phyloP scores from a whole-genome alignment of 1,284 basidiomycete genomes.

The Pseudozyma tsukubaensis region DNA sequence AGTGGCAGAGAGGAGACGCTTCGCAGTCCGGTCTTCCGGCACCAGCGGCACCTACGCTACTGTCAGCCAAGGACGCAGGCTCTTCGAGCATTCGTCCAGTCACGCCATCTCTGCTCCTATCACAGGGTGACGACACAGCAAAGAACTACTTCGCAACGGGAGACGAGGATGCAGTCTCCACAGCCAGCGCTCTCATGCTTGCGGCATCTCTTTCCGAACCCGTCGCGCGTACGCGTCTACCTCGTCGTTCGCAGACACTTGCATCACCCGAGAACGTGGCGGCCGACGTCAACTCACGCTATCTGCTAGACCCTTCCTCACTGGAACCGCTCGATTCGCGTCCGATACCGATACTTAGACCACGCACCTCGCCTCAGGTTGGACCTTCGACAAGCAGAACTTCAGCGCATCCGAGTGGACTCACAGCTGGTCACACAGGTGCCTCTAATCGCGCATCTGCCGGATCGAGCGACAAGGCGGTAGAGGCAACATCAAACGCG shows the following conservation, averaged over 20 bases:
- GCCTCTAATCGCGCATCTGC: neutral
- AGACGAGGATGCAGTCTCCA: slow-evolving; percentile 7
- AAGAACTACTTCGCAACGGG: slow-evolving; percentile 15
- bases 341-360: slow-evolving; percentile 38
- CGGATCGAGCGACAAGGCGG: neutral
- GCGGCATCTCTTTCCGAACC: neutral
- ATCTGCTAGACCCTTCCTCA: slow-evolving; percentile 26
- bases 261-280: slow-evolving; percentile 43
- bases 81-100: slow-evolving; percentile 24
- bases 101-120: slow-evolving; percentile 38
- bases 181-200: slow-evolving; percentile 21
- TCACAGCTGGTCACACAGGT: slow-evolving; percentile 3
- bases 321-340: slow-evolving; percentile 43
- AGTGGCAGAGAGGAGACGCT: slow-evolving; percentile 4
- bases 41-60: slow-evolving; percentile 4
- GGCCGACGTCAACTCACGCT: slow-evolving; percentile 20
- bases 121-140: slow-evolving; percentile 13
- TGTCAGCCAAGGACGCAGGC: slow-evolving; percentile 6
- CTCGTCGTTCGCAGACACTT: slow-evolving; percentile 39
- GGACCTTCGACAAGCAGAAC: slow-evolving; percentile 9
- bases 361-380: slow-evolving; percentile 5
- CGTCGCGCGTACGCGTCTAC: slow-evolving; percentile 5
- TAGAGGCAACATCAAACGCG: slow-evolving; percentile 4
- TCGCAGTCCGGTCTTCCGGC: neutral
- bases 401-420: slow-evolving; percentile 5